Percentiles rank a stretch among this genome's conserved stretches.
phyloP scores from a whole-genome alignment of 2,329 filamentous ascomycete species.

The Calonectria montana region DNA sequence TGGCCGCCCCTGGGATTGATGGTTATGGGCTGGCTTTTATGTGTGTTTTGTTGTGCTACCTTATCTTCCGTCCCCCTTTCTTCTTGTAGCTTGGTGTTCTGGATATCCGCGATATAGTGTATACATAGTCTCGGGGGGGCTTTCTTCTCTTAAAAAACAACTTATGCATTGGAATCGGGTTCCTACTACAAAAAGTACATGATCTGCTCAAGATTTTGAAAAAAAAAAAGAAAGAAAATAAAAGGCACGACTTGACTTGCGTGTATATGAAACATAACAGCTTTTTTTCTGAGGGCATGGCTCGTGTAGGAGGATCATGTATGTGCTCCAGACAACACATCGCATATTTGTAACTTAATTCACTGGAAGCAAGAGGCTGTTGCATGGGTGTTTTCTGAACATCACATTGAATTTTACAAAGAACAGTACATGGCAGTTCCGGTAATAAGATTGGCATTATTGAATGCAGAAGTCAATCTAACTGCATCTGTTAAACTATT shows the following conservation, averaged over 20 bases:
- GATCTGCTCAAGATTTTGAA: not conserved
- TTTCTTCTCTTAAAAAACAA: conserved; percentile 21
- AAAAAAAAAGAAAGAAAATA: not conserved
- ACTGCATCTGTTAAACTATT: conserved; percentile 22
- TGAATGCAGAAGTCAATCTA: conserved; percentile 14
- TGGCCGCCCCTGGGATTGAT: conserved; percentile 27
- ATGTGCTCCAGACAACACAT: too few species aligned
- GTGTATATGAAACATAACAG: too few species aligned
- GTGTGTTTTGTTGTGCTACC: conserved; percentile 17
- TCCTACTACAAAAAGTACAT: not conserved
- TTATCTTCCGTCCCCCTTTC: conserved; percentile 27
- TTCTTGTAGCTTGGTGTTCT: conserved; percentile 50
- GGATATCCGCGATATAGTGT: conserved; percentile 46
- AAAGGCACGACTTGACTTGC: too few species aligned
- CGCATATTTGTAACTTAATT: too few species aligned
- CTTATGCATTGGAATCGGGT: conserved; percentile 2
- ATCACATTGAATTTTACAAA: not conserved
- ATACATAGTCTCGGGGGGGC: conserved; percentile 26
- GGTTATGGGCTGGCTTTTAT: conserved; percentile 21
- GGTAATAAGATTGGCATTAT: conserved; percentile 28
- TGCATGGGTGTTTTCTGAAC: not conserved
- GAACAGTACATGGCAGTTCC: too few species aligned
- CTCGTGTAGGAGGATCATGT: too few species aligned
- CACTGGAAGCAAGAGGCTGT: too few species aligned
- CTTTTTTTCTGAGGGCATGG: too few species aligned